Percentiles rank a stretch among this genome's conserved stretches.
These are phyloP conservation scores for Flammula alnicola DNA, from an alignment of 1,284 basidiomycete species.

Conservation along the genomic window DNA sequence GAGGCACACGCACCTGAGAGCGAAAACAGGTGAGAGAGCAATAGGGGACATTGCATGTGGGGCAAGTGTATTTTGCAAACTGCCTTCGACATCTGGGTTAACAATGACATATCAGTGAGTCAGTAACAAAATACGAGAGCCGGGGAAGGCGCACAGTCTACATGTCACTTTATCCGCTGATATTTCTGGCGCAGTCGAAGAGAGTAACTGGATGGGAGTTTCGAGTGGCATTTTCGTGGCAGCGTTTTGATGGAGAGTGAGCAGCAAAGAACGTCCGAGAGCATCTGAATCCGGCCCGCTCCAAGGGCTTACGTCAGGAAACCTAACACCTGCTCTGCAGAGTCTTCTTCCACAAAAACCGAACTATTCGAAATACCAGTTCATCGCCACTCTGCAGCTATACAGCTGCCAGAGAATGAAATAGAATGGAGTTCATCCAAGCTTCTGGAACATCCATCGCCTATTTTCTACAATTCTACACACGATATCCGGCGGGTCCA, in stretches of 20 bases:
- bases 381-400: no score
- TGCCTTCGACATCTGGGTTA: conserved; percentile 69
- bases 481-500: no score
- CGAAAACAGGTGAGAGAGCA: conserved; percentile 82
- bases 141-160: conserved; percentile 31
- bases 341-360: no score
- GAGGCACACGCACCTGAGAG: conserved; percentile 55
- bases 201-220: conserved; percentile 8
- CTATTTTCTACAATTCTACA: no score
- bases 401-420: no score
- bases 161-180: conserved; percentile 35
- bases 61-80: conserved; percentile 79
- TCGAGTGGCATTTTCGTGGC: conserved; percentile 7
- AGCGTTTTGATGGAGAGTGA: neutral
- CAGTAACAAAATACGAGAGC: neutral
- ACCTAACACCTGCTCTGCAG: no score
- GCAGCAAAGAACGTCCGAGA: no score
- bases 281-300: no score
- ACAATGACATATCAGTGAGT: conserved; percentile 1
- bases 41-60: conserved; percentile 78
- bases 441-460: no score
- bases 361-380: no score
- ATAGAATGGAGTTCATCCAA: no score
- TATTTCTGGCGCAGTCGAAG: conserved; percentile 16
- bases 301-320: no score